Base-by-base conservation (phyloP, 1,284 basidiomycete genomes). In the Marasmius sp. region DNA sequence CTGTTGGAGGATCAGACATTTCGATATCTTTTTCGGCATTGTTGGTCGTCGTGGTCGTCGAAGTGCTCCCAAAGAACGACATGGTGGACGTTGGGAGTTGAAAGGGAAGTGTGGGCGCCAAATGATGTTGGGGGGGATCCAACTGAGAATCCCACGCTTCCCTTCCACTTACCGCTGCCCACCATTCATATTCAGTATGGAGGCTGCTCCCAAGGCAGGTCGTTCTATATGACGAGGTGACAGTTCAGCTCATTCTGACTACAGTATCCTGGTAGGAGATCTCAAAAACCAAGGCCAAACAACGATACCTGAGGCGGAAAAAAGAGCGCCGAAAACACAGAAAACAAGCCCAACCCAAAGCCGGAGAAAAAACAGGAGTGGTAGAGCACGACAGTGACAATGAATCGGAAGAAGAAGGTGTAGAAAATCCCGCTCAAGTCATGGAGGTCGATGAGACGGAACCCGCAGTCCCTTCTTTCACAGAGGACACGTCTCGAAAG, bases 281-380 rank as follows among this genome's bases (percentile, higher is more conserved):
- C 7, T 41, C 65, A 61, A 81, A 86, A 73, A 85, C 85, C 0
- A 85, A 80, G 45, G 82, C 86, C 6, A 87, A 91, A 72, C 75
- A 84, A 67, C 77, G 85, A 60, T 91, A 91, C 72, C 76, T 89
- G 41, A 85, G 85, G 66, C 83, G 84, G 59, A 91, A 91, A 74
- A 84, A 84, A 67, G 81, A 84, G 59, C 81, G 84, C 57, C 78
- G 83, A 71, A 88, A 78, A 80, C 61, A 72, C 77, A 0, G 69
- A 71, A 10, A 27, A 27, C 27, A 22, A 60, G 9, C 14, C 22
- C 36, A n/a, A 51, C 61, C 58, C 51, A 58, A 7, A 57, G 39
- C 20, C 51, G 53, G 66, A 5, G 69, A 37, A 34, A 27, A 27
- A 27, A 27, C 27, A 27, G 63, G 65, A 57, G 65, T 62, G 11